Evolutionary conservation across 1,139 yeast species (phyloP).

Genomic region (Kurtzmaniella quercitrusa): DNA sequence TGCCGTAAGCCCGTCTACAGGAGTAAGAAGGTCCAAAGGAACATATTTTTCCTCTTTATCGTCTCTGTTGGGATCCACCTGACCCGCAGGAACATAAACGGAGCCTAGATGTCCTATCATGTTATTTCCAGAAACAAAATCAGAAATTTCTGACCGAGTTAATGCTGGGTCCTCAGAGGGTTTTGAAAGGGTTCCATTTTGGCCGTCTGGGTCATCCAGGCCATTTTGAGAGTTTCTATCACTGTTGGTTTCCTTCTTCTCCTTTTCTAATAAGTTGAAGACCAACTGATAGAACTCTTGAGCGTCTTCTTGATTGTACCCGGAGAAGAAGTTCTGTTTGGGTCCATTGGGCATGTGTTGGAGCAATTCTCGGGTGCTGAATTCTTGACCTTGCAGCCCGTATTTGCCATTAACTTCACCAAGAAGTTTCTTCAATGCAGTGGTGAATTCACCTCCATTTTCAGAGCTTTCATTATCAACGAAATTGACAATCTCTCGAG

Average conservation of each 20-base stretch:
- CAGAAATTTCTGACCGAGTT: conserved; percentile 17
- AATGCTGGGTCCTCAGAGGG: conserved; percentile 9
- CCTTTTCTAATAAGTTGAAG: conserved; percentile 68
- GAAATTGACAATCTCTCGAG: conserved; percentile 55
- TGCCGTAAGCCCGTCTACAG: conserved; percentile 84
- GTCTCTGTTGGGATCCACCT: conserved; percentile 62
- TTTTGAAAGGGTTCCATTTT: not conserved
- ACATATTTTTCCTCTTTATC: conserved; percentile 30
- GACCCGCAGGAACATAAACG: conserved; percentile 66
- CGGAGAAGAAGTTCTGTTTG: conserved; percentile 66
- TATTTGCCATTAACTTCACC: conserved; percentile 55
- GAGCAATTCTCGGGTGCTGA: conserved; percentile 60
- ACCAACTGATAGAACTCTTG: conserved; percentile 89
- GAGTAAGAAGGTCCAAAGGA: conserved; percentile 65
- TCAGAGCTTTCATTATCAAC: conserved; percentile 29
- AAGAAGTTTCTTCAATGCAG: conserved; percentile 46
- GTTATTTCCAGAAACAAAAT: conserved; percentile 43
- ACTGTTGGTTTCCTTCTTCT: conserved; percentile 29
- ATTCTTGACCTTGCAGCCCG: conserved; percentile 52
- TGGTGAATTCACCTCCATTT: conserved; percentile 44
- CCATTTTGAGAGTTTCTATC: conserved; percentile 5
- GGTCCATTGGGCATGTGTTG: conserved; percentile 78
- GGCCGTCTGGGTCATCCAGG: too few species aligned
- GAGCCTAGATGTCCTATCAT: conserved; percentile 53
- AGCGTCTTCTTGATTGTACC: conserved; percentile 92